Evolutionary conservation across 169 alveolate genomes (phyloP).

Genomic region (Cryptosporidium sp.): DNA sequence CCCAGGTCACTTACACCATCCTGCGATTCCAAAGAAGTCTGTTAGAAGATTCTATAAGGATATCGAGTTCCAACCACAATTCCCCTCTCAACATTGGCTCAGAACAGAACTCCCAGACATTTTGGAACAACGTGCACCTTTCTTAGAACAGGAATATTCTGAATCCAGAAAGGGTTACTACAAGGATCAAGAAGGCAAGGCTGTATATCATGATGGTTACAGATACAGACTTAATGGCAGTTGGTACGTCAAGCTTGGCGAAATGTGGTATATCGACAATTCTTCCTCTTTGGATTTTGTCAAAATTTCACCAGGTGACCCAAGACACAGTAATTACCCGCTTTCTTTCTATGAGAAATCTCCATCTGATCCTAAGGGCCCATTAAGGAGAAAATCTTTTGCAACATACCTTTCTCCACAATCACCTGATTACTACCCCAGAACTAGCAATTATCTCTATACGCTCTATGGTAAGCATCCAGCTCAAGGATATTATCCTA

Average conservation of each 20-base stretch:
- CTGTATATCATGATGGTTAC: slow-evolving; percentile 43
- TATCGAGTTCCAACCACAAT: slow-evolving; percentile 13
- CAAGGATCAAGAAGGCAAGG: neutral
- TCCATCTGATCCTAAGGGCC: slow-evolving; percentile 9
- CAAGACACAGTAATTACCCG: slow-evolving; percentile 3
- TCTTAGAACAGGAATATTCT: slow-evolving; percentile 33
- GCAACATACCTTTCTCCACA: slow-evolving; percentile 28
- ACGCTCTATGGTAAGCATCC: neutral
- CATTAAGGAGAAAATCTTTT: slow-evolving; percentile 10
- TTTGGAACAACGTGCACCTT: slow-evolving; percentile 1
- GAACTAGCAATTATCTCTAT: too few relatives aligned
- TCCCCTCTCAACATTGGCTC: slow-evolving; percentile 2
- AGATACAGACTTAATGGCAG: slow-evolving; percentile 33
- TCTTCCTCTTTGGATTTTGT: slow-evolving; percentile 4
- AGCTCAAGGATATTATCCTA: neutral
- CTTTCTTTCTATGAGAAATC: slow-evolving; percentile 8
- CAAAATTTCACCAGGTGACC: slow-evolving; percentile 16
- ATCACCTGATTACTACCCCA: neutral
- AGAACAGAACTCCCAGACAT: neutral
- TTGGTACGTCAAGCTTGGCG: slow-evolving; percentile 62
- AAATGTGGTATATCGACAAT: slow-evolving; percentile 34
- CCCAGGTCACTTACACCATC: neutral
- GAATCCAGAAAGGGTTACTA: slow-evolving; percentile 55
- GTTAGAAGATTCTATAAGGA: slow-evolving; percentile 35
- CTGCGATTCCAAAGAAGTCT: neutral